These are phyloP conservation scores for Diplodia intermedia DNA, from an alignment of 2,329 filamentous ascomycete genomes.

Conservation along the genomic window DNA sequence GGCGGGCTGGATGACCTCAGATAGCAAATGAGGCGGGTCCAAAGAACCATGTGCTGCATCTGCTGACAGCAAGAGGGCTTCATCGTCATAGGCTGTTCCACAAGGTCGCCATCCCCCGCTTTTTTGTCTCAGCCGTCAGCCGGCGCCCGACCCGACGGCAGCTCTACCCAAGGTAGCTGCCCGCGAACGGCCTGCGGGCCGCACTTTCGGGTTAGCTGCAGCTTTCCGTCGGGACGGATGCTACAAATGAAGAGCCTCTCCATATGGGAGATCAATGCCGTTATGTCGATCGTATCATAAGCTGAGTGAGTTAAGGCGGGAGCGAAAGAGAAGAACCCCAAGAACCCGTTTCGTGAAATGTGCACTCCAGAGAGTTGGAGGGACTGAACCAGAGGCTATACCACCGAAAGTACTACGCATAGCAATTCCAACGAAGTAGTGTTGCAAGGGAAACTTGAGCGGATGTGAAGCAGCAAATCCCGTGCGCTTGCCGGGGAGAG, in stretches of 20 bases:
- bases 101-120: conserved; percentile 5
- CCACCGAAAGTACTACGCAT: no score
- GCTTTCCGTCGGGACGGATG: background rate
- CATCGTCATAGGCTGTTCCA: background rate
- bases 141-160: background rate
- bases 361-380: no score
- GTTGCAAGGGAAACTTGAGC: no score
- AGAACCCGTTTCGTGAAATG: background rate
- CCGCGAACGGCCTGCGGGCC: background rate
- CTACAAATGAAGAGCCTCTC: background rate
- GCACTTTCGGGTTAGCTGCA: background rate
- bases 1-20: background rate
- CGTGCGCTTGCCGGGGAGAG: no score
- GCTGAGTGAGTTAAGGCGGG: no score
- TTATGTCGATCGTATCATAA: no score
- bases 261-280: background rate
- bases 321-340: background rate
- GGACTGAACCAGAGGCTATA: no score
- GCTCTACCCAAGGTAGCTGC: background rate
- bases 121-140: conserved; percentile 17
- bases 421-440: no score
- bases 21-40: background rate
- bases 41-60: background rate
- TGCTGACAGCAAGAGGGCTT: background rate
- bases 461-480: no score